Conservation (phyloP, 1,284 basidiomycete species). For the Puccinia horiana region DNA sequence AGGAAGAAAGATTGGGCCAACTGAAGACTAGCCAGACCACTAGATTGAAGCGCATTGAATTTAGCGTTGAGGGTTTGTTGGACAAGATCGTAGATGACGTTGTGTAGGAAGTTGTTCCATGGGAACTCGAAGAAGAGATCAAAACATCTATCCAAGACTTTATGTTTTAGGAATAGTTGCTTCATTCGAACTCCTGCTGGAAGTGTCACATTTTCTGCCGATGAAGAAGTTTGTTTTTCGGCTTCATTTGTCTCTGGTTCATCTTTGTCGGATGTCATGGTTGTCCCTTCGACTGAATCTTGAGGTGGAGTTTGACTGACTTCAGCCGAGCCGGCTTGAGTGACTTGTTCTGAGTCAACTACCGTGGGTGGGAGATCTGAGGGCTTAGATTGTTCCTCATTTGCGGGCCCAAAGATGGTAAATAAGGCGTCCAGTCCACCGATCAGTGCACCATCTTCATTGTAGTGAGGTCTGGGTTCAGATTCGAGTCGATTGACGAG, state of each 20-base stretch:
- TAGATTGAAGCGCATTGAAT: conserved; percentile 70
- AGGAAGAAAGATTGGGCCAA: conserved; percentile 77
- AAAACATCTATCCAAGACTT: conserved; percentile 70
- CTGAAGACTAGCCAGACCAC: conserved; percentile 75
- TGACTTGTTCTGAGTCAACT: background rate
- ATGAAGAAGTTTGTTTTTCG: background rate
- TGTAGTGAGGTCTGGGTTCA: conserved; percentile 66
- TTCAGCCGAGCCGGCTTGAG: background rate
- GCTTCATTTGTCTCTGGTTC: conserved; percentile 9
- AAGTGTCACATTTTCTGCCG: conserved; percentile 38
- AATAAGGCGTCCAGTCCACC: conserved; percentile 79
- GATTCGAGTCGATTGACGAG: conserved; percentile 79
- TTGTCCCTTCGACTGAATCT: background rate
- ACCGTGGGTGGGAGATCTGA: background rate
- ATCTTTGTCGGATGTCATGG: background rate
- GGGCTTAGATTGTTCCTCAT: background rate
- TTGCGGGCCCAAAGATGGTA: conserved; percentile 67
- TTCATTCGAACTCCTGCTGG: conserved; percentile 74
- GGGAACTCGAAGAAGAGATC: conserved; percentile 93
- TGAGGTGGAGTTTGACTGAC: conserved; percentile 45
- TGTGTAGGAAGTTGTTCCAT: conserved; percentile 98
- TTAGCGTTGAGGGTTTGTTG: conserved; percentile 75
- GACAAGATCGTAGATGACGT: conserved; percentile 91
- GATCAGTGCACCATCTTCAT: conserved; percentile 73
- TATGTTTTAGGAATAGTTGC: conserved; percentile 70